Conservation (phyloP, 2,329 filamentous ascomycete genomes). For the Cladobotryum mycophilum region DNA sequence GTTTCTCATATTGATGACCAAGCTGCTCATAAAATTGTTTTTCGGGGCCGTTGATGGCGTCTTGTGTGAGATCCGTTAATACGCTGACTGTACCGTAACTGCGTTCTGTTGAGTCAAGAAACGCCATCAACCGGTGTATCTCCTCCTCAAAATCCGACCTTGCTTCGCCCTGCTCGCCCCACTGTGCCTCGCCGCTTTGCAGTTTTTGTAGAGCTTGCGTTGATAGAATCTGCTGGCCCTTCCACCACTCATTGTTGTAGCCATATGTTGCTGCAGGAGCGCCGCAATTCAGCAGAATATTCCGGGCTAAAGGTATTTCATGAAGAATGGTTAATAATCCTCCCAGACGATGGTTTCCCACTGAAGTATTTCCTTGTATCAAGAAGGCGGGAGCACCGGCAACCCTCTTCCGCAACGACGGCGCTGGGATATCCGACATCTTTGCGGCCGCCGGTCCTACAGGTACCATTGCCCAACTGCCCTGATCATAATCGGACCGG, state of each 20-base stretch:
- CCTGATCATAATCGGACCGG: constrained; percentile 46
- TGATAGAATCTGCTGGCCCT: constrained; percentile 44
- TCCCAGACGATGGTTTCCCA: constrained; percentile 39
- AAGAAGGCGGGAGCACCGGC: constrained; percentile 46
- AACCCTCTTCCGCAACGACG: constrained; percentile 39
- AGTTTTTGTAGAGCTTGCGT: constrained; percentile 31
- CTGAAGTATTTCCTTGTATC: constrained; percentile 27
- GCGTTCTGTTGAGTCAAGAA: constrained; percentile 54
- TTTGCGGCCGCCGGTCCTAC: constrained; percentile 23
- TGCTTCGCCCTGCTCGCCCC: constrained; percentile 21
- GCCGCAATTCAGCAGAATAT: constrained; percentile 44
- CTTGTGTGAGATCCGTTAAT: constrained; percentile 34
- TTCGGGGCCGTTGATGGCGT: constrained; percentile 28
- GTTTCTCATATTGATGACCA: constrained; percentile 21
- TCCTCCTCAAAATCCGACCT: constrained; percentile 44
- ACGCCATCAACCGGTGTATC: constrained; percentile 56
- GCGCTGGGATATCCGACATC: constrained; percentile 18
- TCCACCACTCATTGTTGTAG: constrained; percentile 55
- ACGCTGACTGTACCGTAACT: constrained; percentile 51
- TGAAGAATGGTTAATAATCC: constrained; percentile 54
- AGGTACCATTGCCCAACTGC: constrained; percentile 55
- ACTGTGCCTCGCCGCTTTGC: constrained; percentile 24
- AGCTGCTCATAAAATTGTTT: constrained; percentile 41
- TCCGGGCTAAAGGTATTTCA: constrained; percentile 52
- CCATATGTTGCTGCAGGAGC: constrained; percentile 43